Evolutionary conservation across 257 asterid genomes (phyloP).

Genomic region (Lycium barbarum): DNA sequence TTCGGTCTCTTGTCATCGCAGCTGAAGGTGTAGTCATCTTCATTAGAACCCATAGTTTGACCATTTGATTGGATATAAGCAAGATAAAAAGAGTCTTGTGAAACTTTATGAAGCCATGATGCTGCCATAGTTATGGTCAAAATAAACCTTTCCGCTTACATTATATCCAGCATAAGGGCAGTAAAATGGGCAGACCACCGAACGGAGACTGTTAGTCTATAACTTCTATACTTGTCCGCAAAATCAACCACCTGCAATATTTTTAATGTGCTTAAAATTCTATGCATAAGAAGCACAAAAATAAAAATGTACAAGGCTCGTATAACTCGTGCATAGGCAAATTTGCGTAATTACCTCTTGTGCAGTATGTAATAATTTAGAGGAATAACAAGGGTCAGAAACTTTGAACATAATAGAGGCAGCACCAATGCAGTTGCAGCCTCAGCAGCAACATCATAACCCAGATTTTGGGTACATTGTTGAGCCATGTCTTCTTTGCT

Average conservation of each 20-base stretch:
- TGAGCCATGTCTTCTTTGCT: too few relatives aligned
- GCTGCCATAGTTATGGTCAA: conserved; percentile 53
- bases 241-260: conserved; percentile 67
- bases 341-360: conserved; percentile 35
- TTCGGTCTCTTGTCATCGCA: conserved; percentile 93
- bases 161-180: conserved; percentile 83
- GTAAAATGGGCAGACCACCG: conserved; percentile 81
- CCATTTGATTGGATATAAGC: conserved; percentile 71
- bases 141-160: conserved; percentile 43
- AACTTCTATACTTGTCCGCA: conserved; percentile 68
- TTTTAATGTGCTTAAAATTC: neutral
- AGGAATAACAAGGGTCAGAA: conserved; percentile 69
- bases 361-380: conserved; percentile 57
- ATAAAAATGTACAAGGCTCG: neutral
- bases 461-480: conserved; percentile 55
- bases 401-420: conserved; percentile 73
- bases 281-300: neutral
- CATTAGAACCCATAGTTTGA: conserved; percentile 70
- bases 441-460: conserved; percentile 86
- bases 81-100: conserved; percentile 53
- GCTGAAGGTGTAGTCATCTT: conserved; percentile 71
- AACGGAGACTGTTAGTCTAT: conserved; percentile 70
- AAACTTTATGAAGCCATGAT: conserved; percentile 82
- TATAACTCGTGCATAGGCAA: too few relatives aligned
- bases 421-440: conserved; percentile 82